Conservation (phyloP, 2,329 filamentous ascomycete genomes). For the Monosporascus sp. region DNA sequence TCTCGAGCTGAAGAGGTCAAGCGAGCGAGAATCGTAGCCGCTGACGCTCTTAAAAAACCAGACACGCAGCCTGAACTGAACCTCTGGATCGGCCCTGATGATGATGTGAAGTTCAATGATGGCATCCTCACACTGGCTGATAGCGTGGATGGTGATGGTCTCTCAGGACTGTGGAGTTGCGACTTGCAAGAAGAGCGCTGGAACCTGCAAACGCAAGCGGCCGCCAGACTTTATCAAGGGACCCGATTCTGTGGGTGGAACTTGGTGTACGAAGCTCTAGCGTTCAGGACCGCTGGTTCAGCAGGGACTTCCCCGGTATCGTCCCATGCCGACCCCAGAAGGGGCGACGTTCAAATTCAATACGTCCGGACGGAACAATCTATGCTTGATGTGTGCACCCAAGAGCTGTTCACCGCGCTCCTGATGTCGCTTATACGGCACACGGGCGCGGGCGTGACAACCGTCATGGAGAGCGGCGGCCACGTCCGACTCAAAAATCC, state of each 20-base stretch:
- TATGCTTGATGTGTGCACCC: constrained; percentile 9
- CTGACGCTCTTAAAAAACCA: not conserved
- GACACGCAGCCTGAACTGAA: constrained; percentile 5
- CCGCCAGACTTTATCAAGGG: not conserved
- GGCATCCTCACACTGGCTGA: not conserved
- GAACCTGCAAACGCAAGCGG: too few relatives aligned
- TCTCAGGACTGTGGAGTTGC: not conserved
- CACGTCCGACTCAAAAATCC: not conserved
- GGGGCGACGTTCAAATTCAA: not conserved
- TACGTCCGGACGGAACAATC: not conserved
- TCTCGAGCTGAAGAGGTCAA: not conserved
- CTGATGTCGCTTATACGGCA: not conserved
- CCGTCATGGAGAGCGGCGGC: not conserved
- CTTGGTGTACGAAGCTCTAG: not conserved
- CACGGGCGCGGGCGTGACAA: not conserved
- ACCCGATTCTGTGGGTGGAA: not conserved
- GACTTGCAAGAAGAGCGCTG: not conserved
- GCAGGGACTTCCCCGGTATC: too few relatives aligned
- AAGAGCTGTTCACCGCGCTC: constrained; percentile 9
- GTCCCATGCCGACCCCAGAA: too few relatives aligned
- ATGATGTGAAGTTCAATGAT: not conserved
- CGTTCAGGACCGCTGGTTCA: not conserved
- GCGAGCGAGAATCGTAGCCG: not conserved
- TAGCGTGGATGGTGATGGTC: not conserved
- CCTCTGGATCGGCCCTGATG: constrained; percentile 9